These are phyloP conservation scores for Zoysia japonica DNA, from an alignment of 176 grass and related monocot species.

Conservation along the genomic window DNA sequence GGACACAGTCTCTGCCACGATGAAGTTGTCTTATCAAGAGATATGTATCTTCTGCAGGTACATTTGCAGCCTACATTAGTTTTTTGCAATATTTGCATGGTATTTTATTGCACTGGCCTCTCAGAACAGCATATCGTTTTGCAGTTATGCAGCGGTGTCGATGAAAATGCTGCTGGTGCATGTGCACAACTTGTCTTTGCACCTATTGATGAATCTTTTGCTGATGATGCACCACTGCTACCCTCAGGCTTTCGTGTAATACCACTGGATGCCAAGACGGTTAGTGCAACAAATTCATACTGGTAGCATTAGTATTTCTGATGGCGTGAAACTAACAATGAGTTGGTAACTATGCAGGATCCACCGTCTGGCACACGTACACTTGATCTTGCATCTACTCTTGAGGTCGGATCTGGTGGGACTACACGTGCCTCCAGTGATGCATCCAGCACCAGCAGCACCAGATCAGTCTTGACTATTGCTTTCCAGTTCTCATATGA, in stretches of 20 bases:
- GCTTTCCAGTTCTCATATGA: slow-evolving; percentile 98
- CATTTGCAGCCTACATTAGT: not conserved
- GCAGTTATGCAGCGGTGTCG: slow-evolving; percentile 88
- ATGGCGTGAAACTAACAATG: slow-evolving; percentile 11
- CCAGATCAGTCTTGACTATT: slow-evolving; percentile 88
- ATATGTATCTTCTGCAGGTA: slow-evolving; percentile 96
- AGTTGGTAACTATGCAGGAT: slow-evolving; percentile 45
- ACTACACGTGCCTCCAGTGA: slow-evolving; percentile 66
- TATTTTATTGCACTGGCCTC: slow-evolving; percentile 15
- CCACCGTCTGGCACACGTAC: slow-evolving; percentile 66
- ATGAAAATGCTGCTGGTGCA: slow-evolving; percentile 81
- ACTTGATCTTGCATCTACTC: slow-evolving; percentile 88
- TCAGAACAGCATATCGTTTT: slow-evolving; percentile 4
- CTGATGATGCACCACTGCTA: slow-evolving; percentile 85
- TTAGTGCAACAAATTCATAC: slow-evolving; percentile 39
- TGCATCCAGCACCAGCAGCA: slow-evolving; percentile 45
- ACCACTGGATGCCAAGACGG: slow-evolving; percentile 82
- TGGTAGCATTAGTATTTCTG: not conserved
- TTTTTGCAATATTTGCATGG: not conserved
- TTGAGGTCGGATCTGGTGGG: slow-evolving; percentile 80
- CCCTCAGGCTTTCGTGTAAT: slow-evolving; percentile 92
- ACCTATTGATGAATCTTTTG: slow-evolving; percentile 97
- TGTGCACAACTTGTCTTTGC: slow-evolving; percentile 98
- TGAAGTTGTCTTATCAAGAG: slow-evolving; percentile 85
- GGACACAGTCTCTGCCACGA: slow-evolving; percentile 92